Evolutionary conservation across 148 eudicot genomes (phyloP).

Genomic region (Hydrangea macrophylla): DNA sequence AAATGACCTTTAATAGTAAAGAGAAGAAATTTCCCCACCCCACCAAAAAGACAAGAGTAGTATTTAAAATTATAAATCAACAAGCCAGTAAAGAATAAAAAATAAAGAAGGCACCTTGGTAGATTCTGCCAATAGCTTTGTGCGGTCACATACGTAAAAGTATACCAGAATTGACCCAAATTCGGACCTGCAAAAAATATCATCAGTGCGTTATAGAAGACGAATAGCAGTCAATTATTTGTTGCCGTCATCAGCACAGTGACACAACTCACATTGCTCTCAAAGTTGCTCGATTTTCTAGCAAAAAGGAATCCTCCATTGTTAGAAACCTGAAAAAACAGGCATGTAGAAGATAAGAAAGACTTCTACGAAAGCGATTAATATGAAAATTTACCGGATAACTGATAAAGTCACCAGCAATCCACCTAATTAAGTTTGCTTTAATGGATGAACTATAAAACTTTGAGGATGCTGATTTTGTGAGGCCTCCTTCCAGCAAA

Average conservation of each 20-base stretch:
- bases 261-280: constrained; percentile 78
- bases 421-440: constrained; percentile 71
- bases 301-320: constrained; percentile 86
- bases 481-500: constrained; percentile 88
- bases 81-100: constrained; percentile 1
- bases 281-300: constrained; percentile 72
- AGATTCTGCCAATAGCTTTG: constrained; percentile 65
- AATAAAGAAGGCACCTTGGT: constrained; percentile 69
- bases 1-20: too few relatives aligned
- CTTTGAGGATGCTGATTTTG: constrained; percentile 66
- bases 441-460: constrained; percentile 53
- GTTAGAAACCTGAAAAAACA: constrained; percentile 63
- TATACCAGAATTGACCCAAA: constrained; percentile 68
- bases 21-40: not conserved
- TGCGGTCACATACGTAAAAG: constrained; percentile 86
- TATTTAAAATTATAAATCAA: not conserved
- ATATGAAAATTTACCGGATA: not conserved
- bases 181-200: constrained; percentile 56
- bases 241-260: not conserved
- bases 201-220: constrained; percentile 6
- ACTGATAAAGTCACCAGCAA: constrained; percentile 19
- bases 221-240: constrained; percentile 1
- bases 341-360: constrained; percentile 16
- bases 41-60: not conserved
- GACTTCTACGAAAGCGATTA: not conserved